phyloP scores from a whole-genome alignment of 805 yeast genomes.

The Cyberlindnera meyerae region DNA sequence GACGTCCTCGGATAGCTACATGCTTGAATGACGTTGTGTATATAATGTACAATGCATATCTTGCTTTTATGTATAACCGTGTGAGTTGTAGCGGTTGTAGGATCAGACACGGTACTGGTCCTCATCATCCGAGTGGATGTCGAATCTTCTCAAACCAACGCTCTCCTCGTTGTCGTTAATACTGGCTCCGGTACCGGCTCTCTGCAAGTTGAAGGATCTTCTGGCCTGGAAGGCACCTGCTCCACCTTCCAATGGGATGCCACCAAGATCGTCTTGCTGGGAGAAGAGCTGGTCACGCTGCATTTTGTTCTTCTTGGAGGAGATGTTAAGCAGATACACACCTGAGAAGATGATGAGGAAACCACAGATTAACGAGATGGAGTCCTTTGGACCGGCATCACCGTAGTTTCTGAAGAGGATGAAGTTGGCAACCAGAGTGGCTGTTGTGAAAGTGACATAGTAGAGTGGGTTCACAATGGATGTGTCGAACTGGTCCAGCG shows the following conservation, averaged over 20 bases:
- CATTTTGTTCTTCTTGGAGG: constrained; percentile 58
- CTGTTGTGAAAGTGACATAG: constrained; percentile 88
- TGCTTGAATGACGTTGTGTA: no score
- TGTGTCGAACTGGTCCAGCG: constrained; percentile 88
- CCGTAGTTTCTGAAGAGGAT: constrained; percentile 83
- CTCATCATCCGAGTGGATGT: constrained; percentile 33
- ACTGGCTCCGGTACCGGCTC: constrained; percentile 30
- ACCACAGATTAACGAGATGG: constrained; percentile 78
- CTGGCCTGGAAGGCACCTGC: constrained; percentile 74
- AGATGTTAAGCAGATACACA: constrained; percentile 74
- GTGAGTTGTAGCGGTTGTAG: no score
- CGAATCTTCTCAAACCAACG: constrained; percentile 54
- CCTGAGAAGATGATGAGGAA: constrained; percentile 85
- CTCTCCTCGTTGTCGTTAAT: constrained; percentile 41
- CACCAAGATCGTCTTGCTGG: constrained; percentile 51
- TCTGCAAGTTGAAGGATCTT: constrained; percentile 64
- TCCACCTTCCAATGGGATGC: constrained; percentile 79
- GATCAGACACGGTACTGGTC: constrained; percentile 23
- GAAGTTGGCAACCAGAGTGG: constrained; percentile 80
- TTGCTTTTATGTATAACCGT: no score
- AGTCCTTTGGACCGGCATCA: constrained; percentile 73
- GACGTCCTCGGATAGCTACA: constrained; percentile 49
- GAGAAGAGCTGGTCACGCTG: constrained; percentile 34
- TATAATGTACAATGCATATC: no score
- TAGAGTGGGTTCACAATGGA: constrained; percentile 88